Evolutionary conservation across 2,329 filamentous ascomycete species (phyloP).

Genomic region (Ceratocystis colombiana): DNA sequence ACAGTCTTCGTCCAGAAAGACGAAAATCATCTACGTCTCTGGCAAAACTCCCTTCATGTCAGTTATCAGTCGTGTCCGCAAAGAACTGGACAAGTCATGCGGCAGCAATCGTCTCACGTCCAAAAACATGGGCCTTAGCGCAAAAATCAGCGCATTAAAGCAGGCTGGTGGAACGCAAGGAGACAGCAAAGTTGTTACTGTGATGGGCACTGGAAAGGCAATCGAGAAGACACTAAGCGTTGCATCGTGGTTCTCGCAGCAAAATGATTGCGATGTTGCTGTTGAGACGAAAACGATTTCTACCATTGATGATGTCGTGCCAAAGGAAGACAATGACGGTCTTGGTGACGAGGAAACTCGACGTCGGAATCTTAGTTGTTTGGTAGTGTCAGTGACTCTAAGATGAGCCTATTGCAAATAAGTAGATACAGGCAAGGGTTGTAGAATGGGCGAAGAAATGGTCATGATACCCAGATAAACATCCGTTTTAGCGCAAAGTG

Average conservation of each 20-base stretch:
- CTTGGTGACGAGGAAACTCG: constrained; percentile 35
- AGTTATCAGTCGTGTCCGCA: constrained; percentile 53
- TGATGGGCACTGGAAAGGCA: constrained; percentile 57
- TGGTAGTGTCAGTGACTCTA: constrained; percentile 42
- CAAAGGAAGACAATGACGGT: constrained; percentile 32
- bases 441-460: neutral
- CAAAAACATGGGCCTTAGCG: constrained; percentile 38
- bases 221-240: constrained; percentile 54
- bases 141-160: constrained; percentile 36
- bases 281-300: constrained; percentile 53
- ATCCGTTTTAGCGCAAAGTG: neutral
- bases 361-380: constrained; percentile 41
- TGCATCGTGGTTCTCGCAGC: constrained; percentile 47
- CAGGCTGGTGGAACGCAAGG: constrained; percentile 25
- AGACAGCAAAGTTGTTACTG: constrained; percentile 38
- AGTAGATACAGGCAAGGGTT: neutral
- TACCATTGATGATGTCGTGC: constrained; percentile 57
- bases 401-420: constrained; percentile 32
- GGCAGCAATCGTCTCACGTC: constrained; percentile 22
- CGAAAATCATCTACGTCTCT: constrained; percentile 53
- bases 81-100: constrained; percentile 48
- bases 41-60: constrained; percentile 57
- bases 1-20: constrained; percentile 37
- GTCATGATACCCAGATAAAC: constrained; percentile 11
- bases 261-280: constrained; percentile 39